phyloP scores from a whole-genome alignment of 495 filamentous ascomycete species.

The Amphirosellinia nigrospora region DNA sequence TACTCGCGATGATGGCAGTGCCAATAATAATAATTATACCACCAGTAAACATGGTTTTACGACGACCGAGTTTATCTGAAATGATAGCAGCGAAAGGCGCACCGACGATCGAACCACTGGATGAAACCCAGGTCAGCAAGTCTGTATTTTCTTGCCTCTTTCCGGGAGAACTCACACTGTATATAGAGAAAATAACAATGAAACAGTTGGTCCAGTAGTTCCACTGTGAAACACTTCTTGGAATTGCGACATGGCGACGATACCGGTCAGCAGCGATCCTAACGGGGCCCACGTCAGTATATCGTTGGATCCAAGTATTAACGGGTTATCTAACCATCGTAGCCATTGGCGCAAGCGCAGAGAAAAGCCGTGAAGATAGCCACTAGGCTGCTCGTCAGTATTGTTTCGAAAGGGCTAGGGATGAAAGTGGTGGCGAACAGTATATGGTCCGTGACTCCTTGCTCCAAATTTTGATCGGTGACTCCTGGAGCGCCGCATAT shows the following conservation, averaged over 20 bases:
- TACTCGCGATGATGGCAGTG: slow-evolving; percentile 51
- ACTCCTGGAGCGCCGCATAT: slow-evolving; percentile 62
- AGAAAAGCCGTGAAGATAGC: slow-evolving; percentile 52
- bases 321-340: slow-evolving; percentile 44
- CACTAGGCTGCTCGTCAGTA: slow-evolving; percentile 33
- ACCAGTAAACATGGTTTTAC: slow-evolving; percentile 55
- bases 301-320: background rate
- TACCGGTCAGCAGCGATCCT: slow-evolving; percentile 53
- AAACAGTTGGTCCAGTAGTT: slow-evolving; percentile 43
- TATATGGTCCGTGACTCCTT: slow-evolving; percentile 60
- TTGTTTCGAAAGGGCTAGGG: background rate
- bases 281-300: slow-evolving; percentile 18
- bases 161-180: slow-evolving; percentile 45
- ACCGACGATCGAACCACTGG: slow-evolving; percentile 54
- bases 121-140: background rate
- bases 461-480: slow-evolving; percentile 62
- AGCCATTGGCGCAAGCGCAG: slow-evolving; percentile 60
- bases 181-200: slow-evolving; percentile 55
- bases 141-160: background rate
- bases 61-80: slow-evolving; percentile 52
- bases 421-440: slow-evolving; percentile 44
- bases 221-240: slow-evolving; percentile 45
- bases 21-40: slow-evolving; percentile 58
- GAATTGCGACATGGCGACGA: slow-evolving; percentile 51
- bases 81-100: slow-evolving; percentile 51